phyloP scores from a whole-genome alignment of 73 alveolate genomes.

The Breviolum minutum region DNA sequence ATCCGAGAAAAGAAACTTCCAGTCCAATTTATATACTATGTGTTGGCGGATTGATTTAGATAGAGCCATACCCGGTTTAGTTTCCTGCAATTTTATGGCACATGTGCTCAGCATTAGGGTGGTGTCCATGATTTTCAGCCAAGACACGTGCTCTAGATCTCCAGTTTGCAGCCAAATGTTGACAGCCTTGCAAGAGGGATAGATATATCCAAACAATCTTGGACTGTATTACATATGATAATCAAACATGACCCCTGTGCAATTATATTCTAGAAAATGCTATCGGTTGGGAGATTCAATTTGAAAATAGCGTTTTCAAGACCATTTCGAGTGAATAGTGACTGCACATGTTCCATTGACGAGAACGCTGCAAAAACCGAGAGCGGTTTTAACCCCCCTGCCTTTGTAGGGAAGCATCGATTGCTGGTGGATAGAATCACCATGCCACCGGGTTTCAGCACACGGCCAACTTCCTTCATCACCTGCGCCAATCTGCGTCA shows the following conservation, averaged over 20 bases:
- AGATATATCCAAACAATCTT: neutral
- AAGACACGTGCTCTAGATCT: slow-evolving; percentile 76
- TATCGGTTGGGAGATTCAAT: neutral
- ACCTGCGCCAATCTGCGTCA: neutral
- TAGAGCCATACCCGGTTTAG: too few species aligned
- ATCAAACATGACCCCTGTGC: neutral
- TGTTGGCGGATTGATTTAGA: too few species aligned
- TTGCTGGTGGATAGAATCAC: slow-evolving; percentile 88
- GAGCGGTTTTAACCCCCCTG: neutral
- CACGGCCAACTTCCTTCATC: slow-evolving; percentile 95
- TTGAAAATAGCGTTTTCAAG: neutral
- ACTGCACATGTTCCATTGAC: too few species aligned
- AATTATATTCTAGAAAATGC: neutral
- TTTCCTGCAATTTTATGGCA: too few species aligned
- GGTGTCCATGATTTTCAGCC: neutral
- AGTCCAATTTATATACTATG: too few species aligned
- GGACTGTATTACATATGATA: neutral
- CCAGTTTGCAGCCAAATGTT: slow-evolving; percentile 93
- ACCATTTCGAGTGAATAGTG: too few species aligned
- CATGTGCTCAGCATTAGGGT: too few species aligned
- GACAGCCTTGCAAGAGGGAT: slow-evolving; percentile 26
- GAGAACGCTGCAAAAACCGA: neutral
- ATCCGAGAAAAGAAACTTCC: too few species aligned
- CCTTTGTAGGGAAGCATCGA: slow-evolving; percentile 95
- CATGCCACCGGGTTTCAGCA: slow-evolving; percentile 94